Conservation (phyloP, 2,329 filamentous ascomycete genomes). For the Thielaviopsis ethacetica region DNA sequence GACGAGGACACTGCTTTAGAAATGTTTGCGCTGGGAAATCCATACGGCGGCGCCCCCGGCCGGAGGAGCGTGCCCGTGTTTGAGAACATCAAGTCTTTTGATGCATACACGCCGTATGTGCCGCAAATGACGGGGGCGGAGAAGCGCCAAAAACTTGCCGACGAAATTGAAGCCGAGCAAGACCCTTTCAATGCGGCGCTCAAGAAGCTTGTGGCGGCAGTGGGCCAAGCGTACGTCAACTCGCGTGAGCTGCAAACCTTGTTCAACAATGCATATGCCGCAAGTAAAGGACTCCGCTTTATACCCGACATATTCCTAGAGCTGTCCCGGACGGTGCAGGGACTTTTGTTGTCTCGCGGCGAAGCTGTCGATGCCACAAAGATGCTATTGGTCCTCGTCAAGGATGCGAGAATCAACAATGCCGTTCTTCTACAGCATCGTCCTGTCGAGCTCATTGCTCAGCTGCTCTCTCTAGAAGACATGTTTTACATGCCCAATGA, state of each 20-base stretch:
- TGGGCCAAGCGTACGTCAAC: neutral
- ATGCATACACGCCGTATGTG: neutral
- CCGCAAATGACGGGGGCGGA: neutral
- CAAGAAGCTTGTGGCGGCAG: neutral
- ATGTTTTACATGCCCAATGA: slow-evolving; percentile 2
- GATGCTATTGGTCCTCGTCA: neutral
- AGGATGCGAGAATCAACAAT: slow-evolving; percentile 4
- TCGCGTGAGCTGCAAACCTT: neutral
- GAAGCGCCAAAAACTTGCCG: neutral
- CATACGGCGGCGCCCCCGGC: neutral
- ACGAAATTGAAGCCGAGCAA: slow-evolving; percentile 2
- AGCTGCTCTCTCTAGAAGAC: slow-evolving; percentile 5
- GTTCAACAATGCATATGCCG: neutral
- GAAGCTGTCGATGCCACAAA: neutral
- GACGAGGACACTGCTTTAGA: neutral
- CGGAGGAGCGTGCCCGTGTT: neutral
- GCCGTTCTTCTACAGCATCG: neutral
- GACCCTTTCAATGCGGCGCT: slow-evolving; percentile 1
- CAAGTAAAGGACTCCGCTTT: neutral
- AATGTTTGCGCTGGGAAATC: neutral
- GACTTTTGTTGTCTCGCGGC: slow-evolving; percentile 1
- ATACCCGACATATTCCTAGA: slow-evolving; percentile 1
- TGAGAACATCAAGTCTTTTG: slow-evolving; percentile 3
- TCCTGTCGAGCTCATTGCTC: neutral
- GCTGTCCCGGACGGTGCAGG: slow-evolving; percentile 2